Evolutionary conservation across 2,329 filamentous ascomycete species (phyloP).

Genomic region (Magnaporthiopsis rhizophila): DNA sequence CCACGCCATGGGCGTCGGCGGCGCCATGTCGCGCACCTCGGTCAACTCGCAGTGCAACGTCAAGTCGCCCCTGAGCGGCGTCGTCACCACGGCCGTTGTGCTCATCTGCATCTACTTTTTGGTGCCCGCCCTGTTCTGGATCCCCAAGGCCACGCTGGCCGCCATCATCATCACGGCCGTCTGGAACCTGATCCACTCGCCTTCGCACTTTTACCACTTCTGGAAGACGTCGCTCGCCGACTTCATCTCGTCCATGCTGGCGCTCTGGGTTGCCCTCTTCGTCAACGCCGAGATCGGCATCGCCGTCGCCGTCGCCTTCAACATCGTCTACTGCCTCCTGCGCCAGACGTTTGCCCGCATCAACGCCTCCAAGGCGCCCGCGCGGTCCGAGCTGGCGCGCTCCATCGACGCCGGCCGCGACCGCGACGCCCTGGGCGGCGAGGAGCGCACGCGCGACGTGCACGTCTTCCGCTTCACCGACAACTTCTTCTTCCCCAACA

Average conservation of each 20-base stretch:
- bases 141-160: conserved; percentile 57
- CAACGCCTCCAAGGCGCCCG: conserved; percentile 20
- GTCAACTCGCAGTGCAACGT: conserved; percentile 59
- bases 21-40: conserved; percentile 59
- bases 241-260: conserved; percentile 54
- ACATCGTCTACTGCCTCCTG: conserved; percentile 51
- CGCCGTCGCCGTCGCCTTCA: conserved; percentile 52
- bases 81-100: conserved; percentile 54
- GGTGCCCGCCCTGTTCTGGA: conserved; percentile 53
- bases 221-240: conserved; percentile 59
- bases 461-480: conserved; percentile 50
- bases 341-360: conserved; percentile 46
- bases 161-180: conserved; percentile 62
- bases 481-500: conserved; percentile 54
- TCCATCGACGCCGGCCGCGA: conserved; percentile 18
- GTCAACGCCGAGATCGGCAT: conserved; percentile 53
- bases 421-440: conserved; percentile 21
- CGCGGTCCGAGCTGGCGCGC: conserved; percentile 20
- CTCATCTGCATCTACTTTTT: conserved; percentile 55
- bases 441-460: conserved; percentile 28
- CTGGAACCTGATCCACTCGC: conserved; percentile 50
- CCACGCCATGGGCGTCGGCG: conserved; percentile 54
- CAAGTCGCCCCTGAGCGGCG: conserved; percentile 50
- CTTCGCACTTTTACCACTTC: conserved; percentile 52
- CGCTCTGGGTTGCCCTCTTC: conserved; percentile 58